These are phyloP conservation scores for Fusarium burgessii DNA, from an alignment of 2,329 filamentous ascomycete genomes.

Conservation along the genomic window DNA sequence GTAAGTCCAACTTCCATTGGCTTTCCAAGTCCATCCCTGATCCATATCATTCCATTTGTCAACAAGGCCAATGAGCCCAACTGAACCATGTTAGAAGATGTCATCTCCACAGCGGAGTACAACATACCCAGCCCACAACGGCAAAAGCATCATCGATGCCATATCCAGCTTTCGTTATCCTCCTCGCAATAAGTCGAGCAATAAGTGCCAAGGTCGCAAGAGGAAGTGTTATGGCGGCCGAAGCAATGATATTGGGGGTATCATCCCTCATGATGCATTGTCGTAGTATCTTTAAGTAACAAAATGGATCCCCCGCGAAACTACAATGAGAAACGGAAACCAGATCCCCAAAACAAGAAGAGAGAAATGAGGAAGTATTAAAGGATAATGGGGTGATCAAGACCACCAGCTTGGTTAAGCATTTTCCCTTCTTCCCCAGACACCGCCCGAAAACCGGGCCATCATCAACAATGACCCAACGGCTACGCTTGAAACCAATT, in stretches of 20 bases:
- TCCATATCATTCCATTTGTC: constrained; percentile 35
- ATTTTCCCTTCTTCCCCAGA: constrained; percentile 24
- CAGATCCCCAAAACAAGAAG: constrained; percentile 4
- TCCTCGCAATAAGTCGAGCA: constrained; percentile 36
- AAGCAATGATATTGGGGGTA: constrained; percentile 40
- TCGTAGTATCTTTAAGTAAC: constrained; percentile 4
- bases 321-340: constrained; percentile 10
- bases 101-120: background rate
- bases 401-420: background rate
- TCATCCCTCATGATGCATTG: constrained; percentile 42
- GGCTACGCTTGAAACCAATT: constrained; percentile 13
- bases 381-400: constrained; percentile 14
- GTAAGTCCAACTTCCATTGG: constrained; percentile 32
- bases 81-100: constrained; percentile 1
- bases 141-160: constrained; percentile 39
- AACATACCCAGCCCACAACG: constrained; percentile 41
- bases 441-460: constrained; percentile 15
- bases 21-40: constrained; percentile 30
- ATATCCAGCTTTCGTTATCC: constrained; percentile 41
- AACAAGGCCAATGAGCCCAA: constrained; percentile 36
- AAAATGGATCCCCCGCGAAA: constrained; percentile 4
- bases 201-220: constrained; percentile 36
- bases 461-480: constrained; percentile 10
- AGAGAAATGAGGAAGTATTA: constrained; percentile 26
- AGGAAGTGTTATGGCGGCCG: constrained; percentile 37